A percentile compares a stretch with the other conserved stretches of the same genome.
These are phyloP conservation scores for Clarkia xantiana DNA, from an alignment of 345 rosid species.

Conservation along the genomic window DNA sequence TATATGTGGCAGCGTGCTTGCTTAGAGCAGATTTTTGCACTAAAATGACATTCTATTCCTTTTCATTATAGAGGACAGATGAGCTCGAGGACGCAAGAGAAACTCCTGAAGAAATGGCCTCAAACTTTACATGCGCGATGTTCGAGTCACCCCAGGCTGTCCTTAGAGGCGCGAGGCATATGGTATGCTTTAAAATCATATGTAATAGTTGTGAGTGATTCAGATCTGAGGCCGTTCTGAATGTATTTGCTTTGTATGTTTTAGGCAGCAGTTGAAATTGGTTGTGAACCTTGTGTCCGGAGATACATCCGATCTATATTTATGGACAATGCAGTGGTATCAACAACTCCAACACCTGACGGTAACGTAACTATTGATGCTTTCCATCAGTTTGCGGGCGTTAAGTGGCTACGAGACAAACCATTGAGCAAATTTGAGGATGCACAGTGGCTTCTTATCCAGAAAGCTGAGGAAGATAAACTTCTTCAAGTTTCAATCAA, in stretches of 20 bases:
- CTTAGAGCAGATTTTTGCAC: not conserved
- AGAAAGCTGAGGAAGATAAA: constrained; percentile 98
- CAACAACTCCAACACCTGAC: constrained; percentile 76
- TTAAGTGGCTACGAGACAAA: constrained; percentile 91
- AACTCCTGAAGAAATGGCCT: constrained; percentile 92
- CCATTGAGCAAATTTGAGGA: constrained; percentile 74
- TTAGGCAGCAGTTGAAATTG: constrained; percentile 95
- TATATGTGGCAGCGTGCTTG: not conserved
- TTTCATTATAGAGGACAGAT: constrained; percentile 35
- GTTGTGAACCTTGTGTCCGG: constrained; percentile 85
- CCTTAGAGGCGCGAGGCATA: constrained; percentile 95
- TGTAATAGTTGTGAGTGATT: not conserved
- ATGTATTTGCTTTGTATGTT: constrained; percentile 4
- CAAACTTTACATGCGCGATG: constrained; percentile 78
- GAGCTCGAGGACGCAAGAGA: constrained; percentile 84
- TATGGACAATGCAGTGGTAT: constrained; percentile 78
- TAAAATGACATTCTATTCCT: constrained; percentile 2
- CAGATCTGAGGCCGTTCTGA: constrained; percentile 1
- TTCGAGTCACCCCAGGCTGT: constrained; percentile 85
- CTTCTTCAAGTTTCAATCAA: constrained; percentile 78
- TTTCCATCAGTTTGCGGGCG: constrained; percentile 75
- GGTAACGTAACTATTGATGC: constrained; percentile 76
- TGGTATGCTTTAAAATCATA: constrained; percentile 34
- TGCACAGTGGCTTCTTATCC: constrained; percentile 96
- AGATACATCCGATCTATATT: constrained; percentile 54